These are phyloP conservation scores for Aspergillus incahuasiensis DNA, from an alignment of 495 filamentous ascomycete genomes.

Conservation along the genomic window DNA sequence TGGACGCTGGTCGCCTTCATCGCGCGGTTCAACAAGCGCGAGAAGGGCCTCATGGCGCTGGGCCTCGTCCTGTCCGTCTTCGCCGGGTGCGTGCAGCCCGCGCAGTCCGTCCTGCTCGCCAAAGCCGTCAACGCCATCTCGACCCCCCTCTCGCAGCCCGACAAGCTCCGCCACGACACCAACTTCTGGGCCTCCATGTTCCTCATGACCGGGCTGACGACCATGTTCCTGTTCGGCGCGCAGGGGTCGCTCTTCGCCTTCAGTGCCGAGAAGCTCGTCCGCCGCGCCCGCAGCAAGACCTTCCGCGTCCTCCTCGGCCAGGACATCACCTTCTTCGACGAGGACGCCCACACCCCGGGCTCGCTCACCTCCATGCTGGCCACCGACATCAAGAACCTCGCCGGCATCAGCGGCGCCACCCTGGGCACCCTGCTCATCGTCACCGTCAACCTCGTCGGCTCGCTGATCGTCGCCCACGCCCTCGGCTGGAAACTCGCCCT, in stretches of 20 bases:
- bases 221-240: constrained; percentile 60
- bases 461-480: constrained; percentile 58
- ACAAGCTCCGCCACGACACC: constrained; percentile 55
- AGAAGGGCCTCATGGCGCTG: constrained; percentile 66
- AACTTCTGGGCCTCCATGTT: constrained; percentile 95
- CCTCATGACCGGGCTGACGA: constrained; percentile 76
- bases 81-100: constrained; percentile 77
- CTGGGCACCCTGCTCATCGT: constrained; percentile 77
- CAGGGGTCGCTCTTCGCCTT: constrained; percentile 77
- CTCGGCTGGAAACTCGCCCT: constrained; percentile 91
- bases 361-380: constrained; percentile 77
- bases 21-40: constrained; percentile 72
- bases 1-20: constrained; percentile 83
- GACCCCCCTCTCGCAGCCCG: constrained; percentile 40
- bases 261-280: constrained; percentile 76
- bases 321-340: constrained; percentile 84
- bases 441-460: constrained; percentile 64
- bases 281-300: constrained; percentile 68
- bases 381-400: constrained; percentile 76
- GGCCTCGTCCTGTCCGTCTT: constrained; percentile 79
- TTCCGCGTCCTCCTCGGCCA: constrained; percentile 87
- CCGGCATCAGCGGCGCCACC: constrained; percentile 73
- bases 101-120: constrained; percentile 87
- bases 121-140: constrained; percentile 72
- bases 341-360: constrained; percentile 74